Base-by-base conservation (phyloP, 2,329 filamentous ascomycete species). In the Onygenales sp. region DNA sequence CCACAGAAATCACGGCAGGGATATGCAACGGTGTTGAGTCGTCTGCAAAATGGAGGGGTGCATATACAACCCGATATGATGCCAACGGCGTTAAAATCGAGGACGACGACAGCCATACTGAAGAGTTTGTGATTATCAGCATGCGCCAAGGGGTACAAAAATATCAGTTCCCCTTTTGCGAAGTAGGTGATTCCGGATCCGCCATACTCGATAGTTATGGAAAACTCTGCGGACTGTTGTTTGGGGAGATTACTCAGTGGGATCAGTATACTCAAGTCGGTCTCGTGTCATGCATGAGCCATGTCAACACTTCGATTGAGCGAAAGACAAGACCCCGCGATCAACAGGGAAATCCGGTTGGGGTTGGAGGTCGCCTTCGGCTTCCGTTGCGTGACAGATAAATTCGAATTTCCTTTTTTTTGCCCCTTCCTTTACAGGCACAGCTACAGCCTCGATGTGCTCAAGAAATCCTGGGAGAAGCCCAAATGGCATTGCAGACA, bases 131-230 rank as follows among this genome's bases (percentile, higher is more conserved):
- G 1, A 40, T 40, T 11, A 1, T 40, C 14, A 40, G 3, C 37
- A 11, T 11, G 11, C 10, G 10, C 14, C 1, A 40, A 14, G 3
- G 6, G 1, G 1, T 0, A 11, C 10, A 17, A 0, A 17, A 17
- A 17, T 17, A 17, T 6, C 37, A 40, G 37, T 4, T 14, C 6
- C 0, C 37, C 11, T 40, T 40, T 40, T 40, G 1, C 14, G 37
- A 6, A 40, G 6, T 6, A 40, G 37, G 37, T 4, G 37, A 40
- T 40, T 40, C 37, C 11, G 14, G 37, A 0, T 40, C 37, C 6
- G 14, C 14, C 3, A 40, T 40, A 40, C 10, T 40, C 37, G 6
- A 40, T 14, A 11, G 3, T 3, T 3, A 11, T 11, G 37, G 37
- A 11, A 0, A 40, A 6, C 10, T 40, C 14, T 40, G 37, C 6